These are phyloP conservation scores for Epichloe aotearoae DNA, from an alignment of 2,329 filamentous ascomycete species.

Conservation along the genomic window DNA sequence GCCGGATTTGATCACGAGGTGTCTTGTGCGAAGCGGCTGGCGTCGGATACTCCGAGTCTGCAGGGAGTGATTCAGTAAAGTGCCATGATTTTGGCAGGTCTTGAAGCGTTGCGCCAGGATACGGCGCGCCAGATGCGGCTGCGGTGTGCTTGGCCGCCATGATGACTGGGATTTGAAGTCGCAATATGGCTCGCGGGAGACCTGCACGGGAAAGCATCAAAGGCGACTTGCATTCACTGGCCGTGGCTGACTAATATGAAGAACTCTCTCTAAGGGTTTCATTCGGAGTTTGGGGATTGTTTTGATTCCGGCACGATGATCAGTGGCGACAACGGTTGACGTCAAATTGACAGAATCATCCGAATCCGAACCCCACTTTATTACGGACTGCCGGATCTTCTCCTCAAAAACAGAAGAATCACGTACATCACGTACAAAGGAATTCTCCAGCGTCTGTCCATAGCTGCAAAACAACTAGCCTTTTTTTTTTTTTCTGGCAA, in stretches of 20 bases:
- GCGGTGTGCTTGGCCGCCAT: slow-evolving; percentile 23
- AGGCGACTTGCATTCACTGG: slow-evolving; percentile 6
- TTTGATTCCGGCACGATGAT: neutral
- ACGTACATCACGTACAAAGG: too few relatives aligned
- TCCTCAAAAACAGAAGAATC: too few relatives aligned
- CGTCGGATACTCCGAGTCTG: slow-evolving; percentile 68
- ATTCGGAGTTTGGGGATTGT: neutral
- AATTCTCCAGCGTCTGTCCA: too few relatives aligned
- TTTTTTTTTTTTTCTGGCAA: too few relatives aligned
- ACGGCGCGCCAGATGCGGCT: slow-evolving; percentile 8
- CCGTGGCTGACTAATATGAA: neutral
- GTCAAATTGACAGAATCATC: too few relatives aligned
- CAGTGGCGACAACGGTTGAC: too few relatives aligned
- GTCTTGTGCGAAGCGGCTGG: slow-evolving; percentile 71
- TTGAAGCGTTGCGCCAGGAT: slow-evolving; percentile 25
- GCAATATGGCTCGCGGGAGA: slow-evolving; percentile 18
- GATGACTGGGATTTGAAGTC: slow-evolving; percentile 10
- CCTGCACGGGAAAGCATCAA: slow-evolving; percentile 23
- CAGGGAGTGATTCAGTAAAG: slow-evolving; percentile 54
- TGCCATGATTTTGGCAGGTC: slow-evolving; percentile 52
- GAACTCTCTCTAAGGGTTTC: neutral
- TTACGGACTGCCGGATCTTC: too few relatives aligned
- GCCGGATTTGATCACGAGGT: slow-evolving; percentile 61
- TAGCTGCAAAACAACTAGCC: too few relatives aligned
- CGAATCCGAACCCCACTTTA: too few relatives aligned